Base-by-base conservation (phyloP, 192 early-diverging fungal species). In the Coemansia reversa region DNA sequence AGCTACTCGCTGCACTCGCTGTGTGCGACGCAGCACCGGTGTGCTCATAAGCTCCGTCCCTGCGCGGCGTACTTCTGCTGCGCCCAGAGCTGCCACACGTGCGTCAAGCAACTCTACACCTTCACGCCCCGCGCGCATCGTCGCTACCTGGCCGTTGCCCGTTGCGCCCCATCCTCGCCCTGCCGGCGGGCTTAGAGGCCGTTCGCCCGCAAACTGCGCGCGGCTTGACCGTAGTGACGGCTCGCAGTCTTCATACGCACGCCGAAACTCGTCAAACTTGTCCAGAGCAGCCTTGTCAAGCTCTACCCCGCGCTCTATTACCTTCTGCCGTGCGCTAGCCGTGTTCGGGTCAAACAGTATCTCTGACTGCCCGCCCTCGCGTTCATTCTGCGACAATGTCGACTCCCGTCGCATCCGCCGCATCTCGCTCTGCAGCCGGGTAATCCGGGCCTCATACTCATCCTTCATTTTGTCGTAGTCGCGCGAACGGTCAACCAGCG, bases 11-110 rank as follows among this genome's bases (percentile, higher is more conserved):
- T 67, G 47, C 33, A 53, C 50, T 22, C 62, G 68, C 22, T 55
- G 69, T 2, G 72, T 60, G 61, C 66, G 74, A 49, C 57, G 69
- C 22, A 73, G 57, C 11, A 63, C 67, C 0, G 77, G 77, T 47
- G 77, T 80, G 48, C 77, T 80, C 72, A 80, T 64, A 55, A 80
- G 62, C 12, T 80, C 72, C 53, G 70, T 69, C 20, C 72, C 77
- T 4, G 69, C 65, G 19, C 77, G 77, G 7, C 77, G 77, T 48
- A 65, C 72, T 20, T 80, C 67, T 4, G 72, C 77, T 0, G 62
- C 63, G 12, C 52, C 67, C 23, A 81, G 56, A 5, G 52, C 65
- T 12, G 70, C 61, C 16, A 62, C 25, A 3, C 66, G 73, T 11
- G 58, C 35, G 14, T 80, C 78, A 20, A 67, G 54, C 39, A 14